Conservation (phyloP, 1,139 yeast genomes). For the Geotrichum bryndzae region DNA sequence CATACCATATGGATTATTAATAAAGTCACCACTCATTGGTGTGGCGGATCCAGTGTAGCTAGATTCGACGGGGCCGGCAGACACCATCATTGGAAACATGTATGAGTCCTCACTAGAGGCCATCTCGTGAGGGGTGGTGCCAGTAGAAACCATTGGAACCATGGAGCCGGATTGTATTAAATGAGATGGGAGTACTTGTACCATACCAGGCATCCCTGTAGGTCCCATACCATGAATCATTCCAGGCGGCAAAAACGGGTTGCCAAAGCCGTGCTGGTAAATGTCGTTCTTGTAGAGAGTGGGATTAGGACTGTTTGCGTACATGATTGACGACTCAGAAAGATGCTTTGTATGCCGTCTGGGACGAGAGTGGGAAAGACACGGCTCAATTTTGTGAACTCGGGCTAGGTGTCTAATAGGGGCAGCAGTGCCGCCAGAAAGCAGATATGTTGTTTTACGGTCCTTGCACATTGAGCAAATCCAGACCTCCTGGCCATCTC, state of each 20-base stretch:
- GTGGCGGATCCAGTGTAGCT: constrained; percentile 11
- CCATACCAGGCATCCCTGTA: constrained; percentile 1
- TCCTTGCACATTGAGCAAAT: constrained; percentile 17
- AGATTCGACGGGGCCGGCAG: not conserved
- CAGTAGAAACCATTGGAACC: not conserved
- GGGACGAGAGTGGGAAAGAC: constrained; percentile 6
- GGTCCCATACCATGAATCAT: constrained; percentile 4
- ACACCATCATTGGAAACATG: constrained; percentile 3
- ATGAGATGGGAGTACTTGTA: constrained; percentile 3
- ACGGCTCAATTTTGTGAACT: constrained; percentile 16
- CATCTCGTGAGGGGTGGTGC: not conserved
- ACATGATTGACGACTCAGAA: constrained; percentile 11
- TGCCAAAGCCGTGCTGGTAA: constrained; percentile 4
- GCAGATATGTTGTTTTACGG: constrained; percentile 17
- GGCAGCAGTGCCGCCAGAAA: constrained; percentile 20
- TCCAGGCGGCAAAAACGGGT: constrained; percentile 5
- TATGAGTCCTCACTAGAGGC: not conserved
- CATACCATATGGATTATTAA: not conserved
- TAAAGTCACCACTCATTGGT: constrained; percentile 5
- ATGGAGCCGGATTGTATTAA: not conserved
- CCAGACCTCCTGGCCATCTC: constrained; percentile 19
- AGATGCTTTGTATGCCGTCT: constrained; percentile 13
- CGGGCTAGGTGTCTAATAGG: constrained; percentile 18
- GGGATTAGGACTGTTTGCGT: constrained; percentile 7
- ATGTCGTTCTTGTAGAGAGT: constrained; percentile 11